Percentiles rank a stretch among this genome's conserved stretches.
These are phyloP conservation scores for Lactarius sp. DNA, from an alignment of 768 basidiomycete species.

Conservation along the genomic window DNA sequence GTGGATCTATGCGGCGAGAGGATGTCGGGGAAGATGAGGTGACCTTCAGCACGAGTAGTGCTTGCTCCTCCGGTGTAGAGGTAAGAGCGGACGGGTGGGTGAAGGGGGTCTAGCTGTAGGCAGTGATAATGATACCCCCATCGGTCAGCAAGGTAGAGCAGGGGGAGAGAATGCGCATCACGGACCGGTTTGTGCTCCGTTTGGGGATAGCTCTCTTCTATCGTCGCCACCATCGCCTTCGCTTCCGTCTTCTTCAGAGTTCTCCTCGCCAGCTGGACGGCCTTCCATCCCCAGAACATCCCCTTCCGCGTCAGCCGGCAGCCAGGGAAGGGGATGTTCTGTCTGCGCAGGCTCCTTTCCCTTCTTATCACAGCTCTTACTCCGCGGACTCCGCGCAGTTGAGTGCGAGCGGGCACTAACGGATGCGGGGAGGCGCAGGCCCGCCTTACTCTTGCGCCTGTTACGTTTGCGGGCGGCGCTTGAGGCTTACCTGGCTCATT, in stretches of 20 bases:
- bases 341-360: conserved; percentile 14
- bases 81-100: too few relatives aligned
- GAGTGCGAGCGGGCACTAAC: conserved; percentile 2
- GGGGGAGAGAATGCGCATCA: neutral
- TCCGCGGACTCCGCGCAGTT: neutral
- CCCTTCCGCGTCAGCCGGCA: neutral
- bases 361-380: conserved; percentile 11
- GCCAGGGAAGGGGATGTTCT: neutral
- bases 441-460: conserved; percentile 57
- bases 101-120: too few relatives aligned
- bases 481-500: conserved; percentile 35
- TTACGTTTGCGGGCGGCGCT: conserved; percentile 64
- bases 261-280: conserved; percentile 5
- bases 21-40: neutral
- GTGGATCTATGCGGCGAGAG: neutral
- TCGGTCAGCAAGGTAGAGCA: neutral
- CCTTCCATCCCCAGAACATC: conserved; percentile 25
- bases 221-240: conserved; percentile 1
- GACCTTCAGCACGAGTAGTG: too few relatives aligned
- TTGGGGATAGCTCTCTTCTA: neutral
- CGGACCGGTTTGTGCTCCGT: neutral
- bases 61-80: too few relatives aligned
- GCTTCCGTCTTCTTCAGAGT: neutral
- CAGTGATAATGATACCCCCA: too few relatives aligned
- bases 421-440: conserved; percentile 50